These are phyloP conservation scores for Sporisorium sorghi DNA, from an alignment of 1,284 basidiomycete genomes.

Conservation along the genomic window DNA sequence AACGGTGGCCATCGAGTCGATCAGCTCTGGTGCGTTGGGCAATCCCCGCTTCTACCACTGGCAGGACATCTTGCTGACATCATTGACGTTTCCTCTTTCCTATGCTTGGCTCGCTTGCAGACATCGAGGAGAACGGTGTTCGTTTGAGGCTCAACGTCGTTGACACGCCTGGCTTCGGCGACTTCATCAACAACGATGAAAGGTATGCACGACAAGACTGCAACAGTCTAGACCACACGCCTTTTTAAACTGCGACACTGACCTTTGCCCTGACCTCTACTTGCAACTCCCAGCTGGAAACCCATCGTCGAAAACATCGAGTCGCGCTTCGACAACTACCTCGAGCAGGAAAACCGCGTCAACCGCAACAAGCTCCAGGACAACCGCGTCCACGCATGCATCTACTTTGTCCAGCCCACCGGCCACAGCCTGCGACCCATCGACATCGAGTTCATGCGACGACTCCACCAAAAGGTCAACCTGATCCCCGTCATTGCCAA, in stretches of 20 bases:
- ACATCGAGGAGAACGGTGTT: conserved; percentile 69
- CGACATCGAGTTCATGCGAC: conserved; percentile 69
- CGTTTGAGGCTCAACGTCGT: conserved; percentile 67
- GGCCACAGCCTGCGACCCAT: conserved; percentile 67
- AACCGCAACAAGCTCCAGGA: conserved; percentile 67
- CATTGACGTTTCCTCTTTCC: too few relatives aligned
- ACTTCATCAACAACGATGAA: conserved; percentile 68
- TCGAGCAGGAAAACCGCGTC: conserved; percentile 69
- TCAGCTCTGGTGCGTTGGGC: conserved; percentile 61
- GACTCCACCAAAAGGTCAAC: conserved; percentile 67
- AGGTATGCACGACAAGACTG: conserved; percentile 40
- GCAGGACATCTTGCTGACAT: too few relatives aligned
- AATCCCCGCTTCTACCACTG: too few relatives aligned
- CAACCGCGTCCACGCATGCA: conserved; percentile 68
- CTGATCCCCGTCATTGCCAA: conserved; percentile 69
- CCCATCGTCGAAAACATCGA: conserved; percentile 69
- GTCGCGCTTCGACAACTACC: conserved; percentile 67
- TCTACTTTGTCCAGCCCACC: conserved; percentile 69
- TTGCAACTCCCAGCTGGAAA: conserved; percentile 57
- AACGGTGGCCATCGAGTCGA: conserved; percentile 68
- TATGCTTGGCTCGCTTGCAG: too few relatives aligned
- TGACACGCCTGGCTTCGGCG: conserved; percentile 68
- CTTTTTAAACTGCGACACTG: not conserved
- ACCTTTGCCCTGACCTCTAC: not conserved
- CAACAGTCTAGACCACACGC: too few relatives aligned